These are phyloP conservation scores for Nemania sp. DNA, from an alignment of 2,329 filamentous ascomycete genomes.

Conservation along the genomic window DNA sequence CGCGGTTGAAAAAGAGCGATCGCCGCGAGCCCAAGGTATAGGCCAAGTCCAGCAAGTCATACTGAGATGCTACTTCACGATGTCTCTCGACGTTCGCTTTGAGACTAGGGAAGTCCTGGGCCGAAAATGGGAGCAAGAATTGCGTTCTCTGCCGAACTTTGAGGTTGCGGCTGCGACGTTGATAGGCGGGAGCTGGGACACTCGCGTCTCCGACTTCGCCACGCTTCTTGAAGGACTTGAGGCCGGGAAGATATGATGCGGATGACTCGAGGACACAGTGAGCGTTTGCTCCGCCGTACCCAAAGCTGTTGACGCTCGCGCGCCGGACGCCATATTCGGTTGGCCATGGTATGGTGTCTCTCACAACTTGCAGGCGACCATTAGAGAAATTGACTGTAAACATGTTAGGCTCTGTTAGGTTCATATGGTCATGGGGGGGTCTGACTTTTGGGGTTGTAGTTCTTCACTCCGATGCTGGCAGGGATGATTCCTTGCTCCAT, in stretches of 20 bases:
- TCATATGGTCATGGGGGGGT: background rate
- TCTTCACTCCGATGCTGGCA: conserved; percentile 3
- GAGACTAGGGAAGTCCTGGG: conserved; percentile 13
- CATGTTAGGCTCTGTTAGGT: background rate
- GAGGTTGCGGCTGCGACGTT: conserved; percentile 2
- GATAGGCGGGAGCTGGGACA: background rate
- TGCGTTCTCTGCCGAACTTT: conserved; percentile 2
- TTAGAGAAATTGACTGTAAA: conserved; percentile 12
- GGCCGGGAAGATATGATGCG: conserved; percentile 4
- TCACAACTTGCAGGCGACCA: conserved; percentile 10
- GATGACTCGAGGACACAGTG: conserved; percentile 20
- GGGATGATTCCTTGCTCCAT: conserved; percentile 22
- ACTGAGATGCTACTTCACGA: conserved; percentile 2
- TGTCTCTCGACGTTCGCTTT: conserved; percentile 12
- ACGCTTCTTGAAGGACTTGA: conserved; percentile 6
- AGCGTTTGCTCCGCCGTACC: conserved; percentile 24
- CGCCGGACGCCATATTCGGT: conserved; percentile 7
- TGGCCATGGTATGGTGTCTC: conserved; percentile 9
- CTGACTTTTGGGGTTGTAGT: conserved; percentile 19
- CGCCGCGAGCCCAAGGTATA: conserved; percentile 13
- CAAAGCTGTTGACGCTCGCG: conserved; percentile 20
- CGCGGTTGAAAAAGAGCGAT: conserved; percentile 10
- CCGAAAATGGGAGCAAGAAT: conserved; percentile 18
- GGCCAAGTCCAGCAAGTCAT: conserved; percentile 11
- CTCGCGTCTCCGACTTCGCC: background rate